Base-by-base conservation (phyloP, 805 yeast species). In the Ogataea nakhonphanomensis region DNA sequence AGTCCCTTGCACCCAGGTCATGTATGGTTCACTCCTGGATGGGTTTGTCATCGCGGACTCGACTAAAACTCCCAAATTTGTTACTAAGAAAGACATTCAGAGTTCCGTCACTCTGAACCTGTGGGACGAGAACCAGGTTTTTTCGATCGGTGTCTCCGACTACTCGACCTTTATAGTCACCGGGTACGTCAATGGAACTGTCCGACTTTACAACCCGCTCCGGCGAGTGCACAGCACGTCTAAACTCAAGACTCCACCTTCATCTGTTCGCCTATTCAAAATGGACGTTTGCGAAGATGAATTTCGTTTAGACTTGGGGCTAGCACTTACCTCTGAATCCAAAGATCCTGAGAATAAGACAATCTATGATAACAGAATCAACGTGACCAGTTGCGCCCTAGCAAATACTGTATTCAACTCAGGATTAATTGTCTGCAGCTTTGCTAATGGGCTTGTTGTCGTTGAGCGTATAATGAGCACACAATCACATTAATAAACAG, bases 401-500 rank as follows among this genome's bases (percentile, higher is more conserved):
- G 45, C 50, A n/a, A 49, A 52, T 27, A 39, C 46, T 9, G 45
- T 37, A 3, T 25, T 45, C 4, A 38, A 44, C 27, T 30, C 54
- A 8, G 48, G 60, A 5, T 33, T 55, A 35, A 30, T 55, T 9
- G 46, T 55, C 14, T 49, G 54, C 12, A 28, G 44, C n/a, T 61
- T 54, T 49, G 59, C 50, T 5, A 53, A 50, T 37, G 67, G 67
- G 5, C 38, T 62, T 29, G 42, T 62, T 15, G 51, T 55, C 7
- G 41, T 62, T 6, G 67, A 62, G 35, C 45, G 54, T 20, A 35
- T 62, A 11, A 13, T 37, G 30, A 43, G 50, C 33, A 46, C 52
- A 12, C 12, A 26, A 12, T 17, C 37, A 17, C 26, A 26, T 25
- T 61, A 86, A 51, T 86, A 87, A 29, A 69, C 69, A 8, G 95